phyloP scores from a whole-genome alignment of 371 early-diverging fungal genomes.

The Circinella umbellata region DNA sequence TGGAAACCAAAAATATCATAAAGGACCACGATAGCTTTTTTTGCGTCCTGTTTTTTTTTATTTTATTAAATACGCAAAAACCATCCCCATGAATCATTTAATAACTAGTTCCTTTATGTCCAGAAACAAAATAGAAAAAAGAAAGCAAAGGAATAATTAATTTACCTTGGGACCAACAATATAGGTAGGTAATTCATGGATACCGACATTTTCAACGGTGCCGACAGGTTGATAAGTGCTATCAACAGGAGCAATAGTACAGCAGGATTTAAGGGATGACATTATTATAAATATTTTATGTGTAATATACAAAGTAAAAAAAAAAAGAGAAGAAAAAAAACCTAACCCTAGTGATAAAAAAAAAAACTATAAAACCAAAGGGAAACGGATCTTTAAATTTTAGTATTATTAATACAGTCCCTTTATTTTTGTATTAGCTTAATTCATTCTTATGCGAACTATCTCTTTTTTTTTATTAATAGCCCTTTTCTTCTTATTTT shows the following conservation, averaged over 20 bases:
- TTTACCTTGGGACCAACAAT: conserved; percentile 40
- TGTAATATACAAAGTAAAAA: not conserved
- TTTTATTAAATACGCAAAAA: no score
- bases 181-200: conserved; percentile 40
- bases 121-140: not conserved
- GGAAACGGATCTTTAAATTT: no score
- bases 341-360: not conserved
- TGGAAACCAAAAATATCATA: conserved; percentile 59
- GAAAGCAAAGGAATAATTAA: not conserved
- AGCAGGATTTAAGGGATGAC: conserved; percentile 64
- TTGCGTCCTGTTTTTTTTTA: conserved; percentile 30
- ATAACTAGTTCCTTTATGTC: not conserved
- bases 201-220: conserved; percentile 44
- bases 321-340: not conserved
- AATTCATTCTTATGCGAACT: no score
- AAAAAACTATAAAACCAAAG: no score
- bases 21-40: conserved; percentile 49
- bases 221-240: conserved; percentile 63
- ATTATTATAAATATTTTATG: conserved; percentile 24
- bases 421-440: no score
- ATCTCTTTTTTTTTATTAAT: no score
- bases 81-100: no score
- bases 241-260: conserved; percentile 65
- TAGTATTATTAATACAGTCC: no score
- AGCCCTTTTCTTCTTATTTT: no score